Evolutionary conservation across 139 green algal genomes (phyloP).

Genomic region (Dunaliella primolecta): DNA sequence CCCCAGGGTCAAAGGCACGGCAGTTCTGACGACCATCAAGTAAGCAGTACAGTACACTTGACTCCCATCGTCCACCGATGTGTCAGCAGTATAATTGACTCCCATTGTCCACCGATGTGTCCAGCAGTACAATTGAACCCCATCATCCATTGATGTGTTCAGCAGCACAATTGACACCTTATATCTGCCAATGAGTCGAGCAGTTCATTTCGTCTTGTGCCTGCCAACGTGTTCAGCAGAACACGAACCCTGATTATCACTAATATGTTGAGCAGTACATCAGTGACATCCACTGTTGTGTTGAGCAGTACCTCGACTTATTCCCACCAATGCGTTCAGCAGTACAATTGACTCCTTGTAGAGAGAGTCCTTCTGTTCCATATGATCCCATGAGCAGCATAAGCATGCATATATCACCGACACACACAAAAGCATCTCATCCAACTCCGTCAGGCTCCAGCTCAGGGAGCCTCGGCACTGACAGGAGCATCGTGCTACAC

Average conservation of each 20-base stretch:
- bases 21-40: too few species aligned
- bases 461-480: too few species aligned
- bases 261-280: neutral
- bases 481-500: neutral
- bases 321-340: neutral
- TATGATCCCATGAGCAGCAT: too few species aligned
- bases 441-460: too few species aligned
- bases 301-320: neutral
- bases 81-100: neutral
- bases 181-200: too few species aligned
- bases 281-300: neutral
- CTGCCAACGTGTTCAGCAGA: too few species aligned
- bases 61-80: neutral
- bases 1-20: too few species aligned
- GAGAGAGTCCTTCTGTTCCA: too few species aligned
- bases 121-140: neutral
- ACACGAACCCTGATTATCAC: too few species aligned
- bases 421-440: neutral
- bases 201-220: too few species aligned
- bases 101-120: neutral
- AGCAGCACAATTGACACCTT: neutral
- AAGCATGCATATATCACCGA: neutral
- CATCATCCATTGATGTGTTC: neutral
- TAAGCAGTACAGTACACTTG: neutral
- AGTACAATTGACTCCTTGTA: neutral